Base-by-base conservation (phyloP, 768 basidiomycete genomes). In the Hericium coralloides region DNA sequence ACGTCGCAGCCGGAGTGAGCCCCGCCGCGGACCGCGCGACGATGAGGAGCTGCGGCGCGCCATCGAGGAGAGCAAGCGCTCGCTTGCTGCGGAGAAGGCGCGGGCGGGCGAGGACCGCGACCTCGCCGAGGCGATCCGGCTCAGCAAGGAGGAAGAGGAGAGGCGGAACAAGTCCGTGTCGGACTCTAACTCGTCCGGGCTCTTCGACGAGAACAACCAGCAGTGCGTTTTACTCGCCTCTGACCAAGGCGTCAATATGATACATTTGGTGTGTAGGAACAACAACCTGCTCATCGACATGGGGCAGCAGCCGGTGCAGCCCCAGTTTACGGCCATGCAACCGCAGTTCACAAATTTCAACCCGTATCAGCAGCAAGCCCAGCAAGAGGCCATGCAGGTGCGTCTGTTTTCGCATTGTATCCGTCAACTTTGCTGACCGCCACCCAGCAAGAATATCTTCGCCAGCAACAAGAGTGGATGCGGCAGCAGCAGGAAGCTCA, bases 261-360 rank as follows among this genome's bases (percentile, higher is more conserved):
- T 31, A 8, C 31, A 6, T 31, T 31, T 31, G 1, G 26, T 6
- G 23, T n/a, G 20, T 51, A 58, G 49, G n/a, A 23, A 54, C 56
- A 49, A 43, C 25, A 48, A 51, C 48, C 55, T 60, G 17, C 23
- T 52, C 25, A 53, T 59, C 23, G 57, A 56, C 36, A 20, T 48
- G 47, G 56, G 43, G n/a, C n/a, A n/a, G 43, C 43, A 45, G 43
- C 26, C 18, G 9, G 49, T 50, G 7, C 49, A 61, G 52, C 49
- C 55, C 47, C 58, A 62, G 39, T 48, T 51, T 52, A 89, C 88
- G 1, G 73, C 78, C 12, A 65, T 92, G 48, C 87, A 87, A 62
- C 89, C 89, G 0, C 93, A 95, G 64, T 91, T 89, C 69, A 93
- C 91, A 8, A 84, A 89, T 0, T 98, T 92, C 78, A 98, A 98